A percentile compares a stretch with the other conserved stretches of the same genome.
Conservation (phyloP, 2,329 filamentous ascomycete genomes). For the Ilyonectria destructans region DNA sequence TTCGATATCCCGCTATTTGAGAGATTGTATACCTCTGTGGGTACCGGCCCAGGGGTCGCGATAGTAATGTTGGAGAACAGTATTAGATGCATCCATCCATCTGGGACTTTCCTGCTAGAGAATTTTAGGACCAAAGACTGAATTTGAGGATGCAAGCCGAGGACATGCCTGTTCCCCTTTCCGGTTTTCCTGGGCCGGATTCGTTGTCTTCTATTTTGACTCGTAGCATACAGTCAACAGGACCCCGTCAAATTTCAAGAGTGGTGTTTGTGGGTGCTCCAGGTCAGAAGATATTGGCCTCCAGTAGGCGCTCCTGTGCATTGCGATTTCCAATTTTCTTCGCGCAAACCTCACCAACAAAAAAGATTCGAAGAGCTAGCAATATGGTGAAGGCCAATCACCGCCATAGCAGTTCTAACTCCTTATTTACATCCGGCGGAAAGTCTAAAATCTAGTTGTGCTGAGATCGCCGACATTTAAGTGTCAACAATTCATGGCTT, state of each 20-base stretch:
- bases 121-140: slow-evolving; percentile 59
- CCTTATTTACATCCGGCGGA: slow-evolving; percentile 59
- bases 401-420: slow-evolving; percentile 58
- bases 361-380: not conserved
- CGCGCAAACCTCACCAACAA: not conserved
- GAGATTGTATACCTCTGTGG: slow-evolving; percentile 52
- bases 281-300: slow-evolving; percentile 55
- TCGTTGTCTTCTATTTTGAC: not conserved
- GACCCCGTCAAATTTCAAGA: not conserved
- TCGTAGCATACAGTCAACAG: too few species aligned
- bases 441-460: slow-evolving; percentile 46
- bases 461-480: slow-evolving; percentile 46
- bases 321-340: slow-evolving; percentile 53
- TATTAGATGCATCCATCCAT: slow-evolving; percentile 62
- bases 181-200: slow-evolving; percentile 35
- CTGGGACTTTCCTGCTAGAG: slow-evolving; percentile 57
- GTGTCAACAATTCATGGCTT: slow-evolving; percentile 61
- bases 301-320: slow-evolving; percentile 57
- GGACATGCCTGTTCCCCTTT: slow-evolving; percentile 40
- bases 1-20: slow-evolving; percentile 63
- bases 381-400: not conserved
- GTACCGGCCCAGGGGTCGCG: not conserved
- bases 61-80: slow-evolving; percentile 62
- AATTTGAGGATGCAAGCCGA: slow-evolving; percentile 51
- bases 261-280: slow-evolving; percentile 55